These are phyloP conservation scores for Ustilago cynodontis DNA, from an alignment of 1,284 basidiomycete genomes.

Conservation along the genomic window DNA sequence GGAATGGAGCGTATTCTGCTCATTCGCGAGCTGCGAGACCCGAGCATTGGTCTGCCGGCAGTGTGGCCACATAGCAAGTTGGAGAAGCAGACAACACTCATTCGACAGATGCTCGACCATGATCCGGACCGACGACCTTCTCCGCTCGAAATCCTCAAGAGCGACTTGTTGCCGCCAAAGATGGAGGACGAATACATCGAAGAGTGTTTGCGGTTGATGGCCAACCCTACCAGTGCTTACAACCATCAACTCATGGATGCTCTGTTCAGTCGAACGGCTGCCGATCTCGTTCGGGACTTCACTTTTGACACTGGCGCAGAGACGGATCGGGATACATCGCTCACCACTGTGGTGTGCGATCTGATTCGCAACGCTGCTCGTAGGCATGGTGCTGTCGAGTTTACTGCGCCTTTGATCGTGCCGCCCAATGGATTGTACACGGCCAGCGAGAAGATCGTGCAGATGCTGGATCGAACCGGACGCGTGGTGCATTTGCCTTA, in stretches of 20 bases:
- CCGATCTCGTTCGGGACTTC: conserved; percentile 78
- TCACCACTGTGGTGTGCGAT: conserved; percentile 83
- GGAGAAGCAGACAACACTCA: conserved; percentile 75
- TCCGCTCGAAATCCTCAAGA: conserved; percentile 86
- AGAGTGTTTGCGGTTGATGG: conserved; percentile 81
- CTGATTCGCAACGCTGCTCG: conserved; percentile 82
- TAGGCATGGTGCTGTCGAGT: conserved; percentile 88
- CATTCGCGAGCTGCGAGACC: conserved; percentile 81
- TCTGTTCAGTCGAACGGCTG: conserved; percentile 71
- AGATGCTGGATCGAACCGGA: conserved; percentile 78
- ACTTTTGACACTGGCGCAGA: conserved; percentile 83
- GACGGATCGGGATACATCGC: conserved; percentile 77
- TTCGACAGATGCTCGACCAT: conserved; percentile 85
- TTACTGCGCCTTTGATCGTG: conserved; percentile 84
- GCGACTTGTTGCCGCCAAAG: conserved; percentile 79
- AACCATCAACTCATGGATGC: conserved; percentile 64
- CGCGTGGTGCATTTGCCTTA: conserved; percentile 68
- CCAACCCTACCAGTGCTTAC: conserved; percentile 71
- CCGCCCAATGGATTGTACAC: conserved; percentile 79
- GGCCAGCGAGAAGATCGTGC: conserved; percentile 85
- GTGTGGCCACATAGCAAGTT: conserved; percentile 77
- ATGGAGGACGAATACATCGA: conserved; percentile 88
- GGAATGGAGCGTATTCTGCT: conserved; percentile 87
- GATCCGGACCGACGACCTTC: conserved; percentile 84
- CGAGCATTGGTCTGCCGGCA: conserved; percentile 80